Base-by-base conservation (phyloP, 768 basidiomycete species). In the Panellus pusillus region DNA sequence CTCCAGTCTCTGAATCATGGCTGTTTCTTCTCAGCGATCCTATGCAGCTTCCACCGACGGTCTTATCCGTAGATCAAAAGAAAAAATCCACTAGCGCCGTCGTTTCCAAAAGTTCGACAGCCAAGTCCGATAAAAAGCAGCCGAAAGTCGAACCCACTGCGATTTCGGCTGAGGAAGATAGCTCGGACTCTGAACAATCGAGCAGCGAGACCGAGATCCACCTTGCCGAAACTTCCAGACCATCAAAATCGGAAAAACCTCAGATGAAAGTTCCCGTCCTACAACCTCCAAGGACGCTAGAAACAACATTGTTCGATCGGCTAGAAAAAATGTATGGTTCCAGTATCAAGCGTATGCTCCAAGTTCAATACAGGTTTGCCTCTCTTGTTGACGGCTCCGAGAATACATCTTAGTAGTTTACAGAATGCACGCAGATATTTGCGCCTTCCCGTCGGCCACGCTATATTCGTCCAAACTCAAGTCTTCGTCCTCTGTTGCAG, bases 21-120 rank as follows among this genome's bases (percentile, higher is more conserved):
- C 24, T 24, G 24, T 24, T 24, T 24, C 24, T 24, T 24, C 24
- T 24, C 24, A 35, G 32, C 0, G 96, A 98, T 70, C 95, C 94
- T 2, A 88, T 93, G 79, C 96, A 98, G 74, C 78, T 99, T 4
- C 94, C 94, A 0, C 96, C 96, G 0, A 99, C 96, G 0, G 83
- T 98, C 43, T 74, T 96, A 27, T 91, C 92, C 5, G 63, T 81
- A 8, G 73, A 83, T 54, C 72, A 72, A 27, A 68, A 73, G n/a
- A 69, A 66, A 39, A 74, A 70, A 20, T 1, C 17, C 32, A 6
- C 37, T n/a, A 36, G 46, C 61, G 29, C 20, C 20, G 44, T 27
- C 45, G 65, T 32, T 6, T 31, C 19, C 32, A 42, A 51, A 15
- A 39, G 18, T 2, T 17, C 44, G 62, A 57, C 43, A 44, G 17